Evolutionary conservation across 2,329 filamentous ascomycete species (phyloP).

Genomic region (Cladorrhinum sp.): DNA sequence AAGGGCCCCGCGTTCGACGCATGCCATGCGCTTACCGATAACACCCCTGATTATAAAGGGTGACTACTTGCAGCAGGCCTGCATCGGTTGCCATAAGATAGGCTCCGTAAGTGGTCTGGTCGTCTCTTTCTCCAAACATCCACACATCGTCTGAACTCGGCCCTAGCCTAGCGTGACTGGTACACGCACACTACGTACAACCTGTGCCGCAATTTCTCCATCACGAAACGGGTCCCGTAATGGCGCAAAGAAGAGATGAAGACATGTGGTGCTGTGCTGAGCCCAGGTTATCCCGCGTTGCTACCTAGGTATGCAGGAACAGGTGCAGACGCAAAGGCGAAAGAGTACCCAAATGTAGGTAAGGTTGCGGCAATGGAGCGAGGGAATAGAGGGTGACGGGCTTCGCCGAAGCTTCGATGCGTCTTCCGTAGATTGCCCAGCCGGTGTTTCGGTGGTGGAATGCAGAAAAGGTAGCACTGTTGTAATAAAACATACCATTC

Average conservation of each 20-base stretch:
- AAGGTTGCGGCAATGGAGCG: not conserved
- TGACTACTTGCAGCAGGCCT: not conserved
- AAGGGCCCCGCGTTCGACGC: not conserved
- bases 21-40: slow-evolving; percentile 6
- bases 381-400: not conserved
- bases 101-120: not conserved
- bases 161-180: not conserved
- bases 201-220: not conserved
- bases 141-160: not conserved
- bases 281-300: not conserved
- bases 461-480: not conserved
- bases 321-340: not conserved
- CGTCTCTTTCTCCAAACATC: not conserved
- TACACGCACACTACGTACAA: no score
- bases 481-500: not conserved
- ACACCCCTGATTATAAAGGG: not conserved
- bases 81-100: not conserved
- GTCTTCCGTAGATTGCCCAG: slow-evolving; percentile 10
- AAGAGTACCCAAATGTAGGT: not conserved
- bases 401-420: slow-evolving; percentile 12
- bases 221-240: not conserved
- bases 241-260: not conserved
- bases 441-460: not conserved
- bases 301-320: not conserved
- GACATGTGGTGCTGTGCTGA: not conserved